Base-by-base conservation (phyloP, 805 yeast species). In the Cyberlindnera samutprakarnensis region DNA sequence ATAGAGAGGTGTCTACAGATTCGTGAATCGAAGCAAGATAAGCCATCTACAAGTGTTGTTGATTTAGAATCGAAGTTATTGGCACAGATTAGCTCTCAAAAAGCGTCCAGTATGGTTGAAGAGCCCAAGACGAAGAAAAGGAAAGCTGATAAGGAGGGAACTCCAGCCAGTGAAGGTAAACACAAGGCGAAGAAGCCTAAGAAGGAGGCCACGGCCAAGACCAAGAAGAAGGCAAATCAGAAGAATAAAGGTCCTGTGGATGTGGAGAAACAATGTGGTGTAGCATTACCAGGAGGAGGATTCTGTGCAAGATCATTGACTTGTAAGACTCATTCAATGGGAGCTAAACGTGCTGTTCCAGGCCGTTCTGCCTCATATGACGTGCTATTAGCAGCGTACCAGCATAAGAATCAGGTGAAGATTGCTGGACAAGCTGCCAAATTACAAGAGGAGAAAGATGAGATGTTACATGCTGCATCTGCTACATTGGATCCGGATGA, bases 321-420 rank as follows among this genome's bases (percentile, higher is more conserved):
- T 0, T 92, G 98, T 68, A 92, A 92, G 54, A 87, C 96, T 0
- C 98, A 92, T 58, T 85, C 97, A 2, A 88, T 92, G 96, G 96
- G 96, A 21, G 95, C 96, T 18, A 92, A 92, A 50, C 72, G 98
- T 46, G 88, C 95, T 1, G 98, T 92, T 14, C 77, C 75, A 13
- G 98, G 98, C 9, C 70, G 98, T 47, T 78, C 94, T 22, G 88
- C 92, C 7, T 87, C 96, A 1, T 92, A 87, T 59, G 98, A 92
- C 55, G 77, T 75, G 18, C 63, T 92, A 32, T 64, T 92, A 35
- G 86, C 88, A 14, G 88, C 86, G 13, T 88, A 90, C 52, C 98
- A 92, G 61, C 78, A 87, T 47, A 75, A 85, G 47, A 90, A 90
- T 53, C 96, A 92, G 57, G 90, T 94, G 23, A 87, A 85, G 53